phyloP scores from a whole-genome alignment of 164 flowering plant genomes.

The Nymphaea colorata region DNA sequence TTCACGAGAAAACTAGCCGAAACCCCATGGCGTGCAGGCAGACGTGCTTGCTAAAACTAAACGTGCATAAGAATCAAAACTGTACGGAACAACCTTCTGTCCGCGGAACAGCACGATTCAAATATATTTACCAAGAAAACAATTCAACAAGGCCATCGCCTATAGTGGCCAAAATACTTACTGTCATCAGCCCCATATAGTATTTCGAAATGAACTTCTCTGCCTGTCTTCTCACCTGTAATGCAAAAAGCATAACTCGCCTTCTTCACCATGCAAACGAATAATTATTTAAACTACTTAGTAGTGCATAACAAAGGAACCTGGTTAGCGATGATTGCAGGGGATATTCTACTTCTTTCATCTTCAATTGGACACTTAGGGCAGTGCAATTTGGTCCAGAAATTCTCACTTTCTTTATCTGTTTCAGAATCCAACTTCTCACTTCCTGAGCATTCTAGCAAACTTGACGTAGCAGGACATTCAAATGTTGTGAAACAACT shows the following conservation, averaged over 20 bases:
- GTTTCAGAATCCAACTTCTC: constrained; percentile 16
- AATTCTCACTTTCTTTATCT: constrained; percentile 22
- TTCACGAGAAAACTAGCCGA: too few species aligned
- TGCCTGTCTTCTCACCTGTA: constrained; percentile 84
- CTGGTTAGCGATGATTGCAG: constrained; percentile 81
- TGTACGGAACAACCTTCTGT: too few species aligned
- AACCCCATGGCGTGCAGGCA: too few species aligned
- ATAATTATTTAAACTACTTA: not conserved
- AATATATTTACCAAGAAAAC: too few species aligned
- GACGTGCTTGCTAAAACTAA: too few species aligned
- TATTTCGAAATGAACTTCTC: constrained; percentile 66
- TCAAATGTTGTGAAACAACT: constrained; percentile 70
- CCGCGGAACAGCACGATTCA: too few species aligned
- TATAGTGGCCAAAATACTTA: constrained; percentile 5
- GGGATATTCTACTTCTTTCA: constrained; percentile 46
- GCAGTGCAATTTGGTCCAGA: constrained; percentile 65
- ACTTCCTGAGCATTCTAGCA: constrained; percentile 20
- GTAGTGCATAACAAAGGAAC: constrained; percentile 16
- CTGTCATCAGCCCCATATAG: constrained; percentile 76
- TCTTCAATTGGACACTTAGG: constrained; percentile 71
- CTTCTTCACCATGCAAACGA: not conserved
- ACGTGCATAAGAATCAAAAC: too few species aligned
- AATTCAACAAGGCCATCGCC: too few species aligned
- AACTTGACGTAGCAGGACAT: constrained; percentile 59
- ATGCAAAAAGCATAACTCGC: constrained; percentile 1